Percentiles rank a stretch among this genome's conserved stretches.
Conservation (phyloP, 805 yeast genomes). For the Teunomyces tritomae region DNA sequence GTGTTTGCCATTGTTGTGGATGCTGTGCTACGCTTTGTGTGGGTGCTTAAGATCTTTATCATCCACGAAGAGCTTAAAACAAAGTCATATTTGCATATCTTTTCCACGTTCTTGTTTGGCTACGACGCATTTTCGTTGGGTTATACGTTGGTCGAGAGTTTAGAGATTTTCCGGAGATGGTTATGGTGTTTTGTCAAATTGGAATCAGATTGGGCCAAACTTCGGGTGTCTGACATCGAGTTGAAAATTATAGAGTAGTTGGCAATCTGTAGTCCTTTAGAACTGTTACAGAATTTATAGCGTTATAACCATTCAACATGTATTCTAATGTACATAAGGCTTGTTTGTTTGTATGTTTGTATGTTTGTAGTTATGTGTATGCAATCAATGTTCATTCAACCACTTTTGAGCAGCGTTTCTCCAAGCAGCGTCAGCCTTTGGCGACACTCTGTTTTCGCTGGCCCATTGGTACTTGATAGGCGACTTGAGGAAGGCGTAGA, state of each 20-base stretch:
- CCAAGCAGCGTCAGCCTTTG: constrained; percentile 48
- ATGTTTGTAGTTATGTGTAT: neutral
- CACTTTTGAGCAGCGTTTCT: constrained; percentile 45
- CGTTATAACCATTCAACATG: neutral
- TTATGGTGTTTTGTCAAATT: constrained; percentile 84
- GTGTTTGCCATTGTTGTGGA: constrained; percentile 58
- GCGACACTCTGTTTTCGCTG: constrained; percentile 41
- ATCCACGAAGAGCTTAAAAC: constrained; percentile 21
- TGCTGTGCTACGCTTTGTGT: constrained; percentile 66
- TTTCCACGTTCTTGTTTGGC: constrained; percentile 35
- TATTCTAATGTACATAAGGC: neutral
- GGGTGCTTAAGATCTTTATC: constrained; percentile 60
- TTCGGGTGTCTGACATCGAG: constrained; percentile 16
- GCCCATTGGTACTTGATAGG: constrained; percentile 43
- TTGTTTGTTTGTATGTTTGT: neutral
- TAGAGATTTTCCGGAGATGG: constrained; percentile 83
- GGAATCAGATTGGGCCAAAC: constrained; percentile 65
- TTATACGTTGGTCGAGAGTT: constrained; percentile 60
- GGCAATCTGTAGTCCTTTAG: too few species aligned
- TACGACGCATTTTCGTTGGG: constrained; percentile 49
- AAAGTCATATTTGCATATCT: constrained; percentile 10
- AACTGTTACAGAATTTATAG: too few species aligned
- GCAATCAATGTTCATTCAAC: constrained; percentile 28
- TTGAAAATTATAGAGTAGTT: constrained; percentile 4
- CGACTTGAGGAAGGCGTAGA: constrained; percentile 38